Evolutionary conservation across 257 asterid genomes (phyloP), one percentile per base, ranked within the genome.

Genomic region (Jacaranda copaia): DNA sequence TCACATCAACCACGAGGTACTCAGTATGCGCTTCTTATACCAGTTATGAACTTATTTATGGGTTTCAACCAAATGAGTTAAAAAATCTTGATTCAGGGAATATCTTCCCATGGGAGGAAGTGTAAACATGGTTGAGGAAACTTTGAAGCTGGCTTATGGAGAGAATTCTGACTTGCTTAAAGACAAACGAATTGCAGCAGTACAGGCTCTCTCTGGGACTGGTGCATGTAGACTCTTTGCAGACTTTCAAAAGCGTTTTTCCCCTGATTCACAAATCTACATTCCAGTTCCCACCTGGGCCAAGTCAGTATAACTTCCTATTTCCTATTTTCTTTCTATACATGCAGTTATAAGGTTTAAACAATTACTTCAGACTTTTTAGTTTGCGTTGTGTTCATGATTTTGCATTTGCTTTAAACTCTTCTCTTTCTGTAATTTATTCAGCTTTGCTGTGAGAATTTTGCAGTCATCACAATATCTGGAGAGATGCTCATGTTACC

Each of bases 91-190:
- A 62, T 85, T 56, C 85, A 93, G 99, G 99, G 99, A 96, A 82
- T 93, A 93, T 84, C 99, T 96, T 86, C 97, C 99, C 38, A 96
- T 96, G 98, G 99, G 98, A 60, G 99, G 99, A 73, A 93, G 97
- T 81, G 80, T 79, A 59, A 85, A 84, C 65, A 96, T 93, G 99
- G 85, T 91, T 52, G 89, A 93, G 73, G 97, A 93, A 69, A 87
- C 98, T 15, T 81, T 96, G 68, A 96, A 93, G 83, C 88, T 96
- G 79, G 98, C 99, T 20, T 96, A 96, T 73, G 97, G 99, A 53
- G 97, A 90, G 59, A 81, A 86, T 58, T 93, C 99, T 40, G 95
- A 90, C 77, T 86, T 96, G 90, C 83, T 96, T 49, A 90, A 91
- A 82, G 92, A 91, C 55, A 93, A 87, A 82, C 81, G 92, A 61